phyloP scores from a whole-genome alignment of 2,329 filamentous ascomycete species.

The Purpureocillium takamizusanense region DNA sequence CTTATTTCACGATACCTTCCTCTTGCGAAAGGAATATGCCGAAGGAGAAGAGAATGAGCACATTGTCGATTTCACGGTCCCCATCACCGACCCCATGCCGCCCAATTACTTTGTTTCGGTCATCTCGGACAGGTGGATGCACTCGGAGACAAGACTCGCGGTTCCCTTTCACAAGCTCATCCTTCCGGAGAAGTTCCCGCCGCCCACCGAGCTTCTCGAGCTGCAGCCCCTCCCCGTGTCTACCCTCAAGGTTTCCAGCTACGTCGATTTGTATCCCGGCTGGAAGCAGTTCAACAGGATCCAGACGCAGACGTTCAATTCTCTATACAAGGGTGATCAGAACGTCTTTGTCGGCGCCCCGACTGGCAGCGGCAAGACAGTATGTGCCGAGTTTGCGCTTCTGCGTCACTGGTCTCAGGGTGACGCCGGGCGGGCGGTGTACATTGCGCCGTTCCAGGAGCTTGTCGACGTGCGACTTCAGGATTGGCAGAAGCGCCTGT shows the following conservation, averaged over 20 bases:
- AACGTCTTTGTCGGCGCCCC: conserved; percentile 92
- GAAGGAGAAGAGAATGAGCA: conserved; percentile 83
- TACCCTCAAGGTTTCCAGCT: conserved; percentile 80
- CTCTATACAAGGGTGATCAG: conserved; percentile 81
- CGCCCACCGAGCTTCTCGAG: conserved; percentile 86
- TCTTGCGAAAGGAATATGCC: conserved; percentile 84
- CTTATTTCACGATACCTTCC: conserved; percentile 87
- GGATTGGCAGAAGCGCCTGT: conserved; percentile 77
- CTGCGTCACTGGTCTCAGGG: conserved; percentile 69
- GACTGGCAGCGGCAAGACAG: conserved; percentile 90
- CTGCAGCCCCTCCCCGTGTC: conserved; percentile 85
- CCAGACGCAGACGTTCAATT: conserved; percentile 95
- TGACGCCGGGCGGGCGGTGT: conserved; percentile 66
- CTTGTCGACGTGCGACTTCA: conserved; percentile 72
- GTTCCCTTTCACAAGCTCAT: conserved; percentile 94
- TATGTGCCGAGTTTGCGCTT: conserved; percentile 91
- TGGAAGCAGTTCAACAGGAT: conserved; percentile 94
- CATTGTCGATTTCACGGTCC: conserved; percentile 89
- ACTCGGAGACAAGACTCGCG: conserved; percentile 85
- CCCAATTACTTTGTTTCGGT: conserved; percentile 98
- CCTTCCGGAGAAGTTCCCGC: conserved; percentile 88
- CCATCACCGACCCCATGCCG: conserved; percentile 94
- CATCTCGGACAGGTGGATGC: conserved; percentile 95
- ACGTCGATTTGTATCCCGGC: conserved; percentile 68
- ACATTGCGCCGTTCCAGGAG: conserved; percentile 91